These are phyloP conservation scores for Adiantum capillusveneris DNA, from an alignment of 75 land plant genomes.

Conservation along the genomic window DNA sequence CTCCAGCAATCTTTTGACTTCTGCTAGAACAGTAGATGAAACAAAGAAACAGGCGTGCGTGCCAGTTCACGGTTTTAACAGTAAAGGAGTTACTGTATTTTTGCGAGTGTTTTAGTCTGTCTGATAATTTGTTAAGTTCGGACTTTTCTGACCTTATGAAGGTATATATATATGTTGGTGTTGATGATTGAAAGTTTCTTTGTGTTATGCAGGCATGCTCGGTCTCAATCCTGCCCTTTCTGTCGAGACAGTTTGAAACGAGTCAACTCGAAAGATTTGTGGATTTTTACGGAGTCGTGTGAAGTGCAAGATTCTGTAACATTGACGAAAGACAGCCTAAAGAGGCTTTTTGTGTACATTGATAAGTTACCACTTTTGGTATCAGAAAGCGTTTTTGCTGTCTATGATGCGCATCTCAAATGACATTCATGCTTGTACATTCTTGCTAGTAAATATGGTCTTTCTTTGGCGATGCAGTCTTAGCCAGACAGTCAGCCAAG, in stretches of 20 bases:
- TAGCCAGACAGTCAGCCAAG: too few relatives aligned
- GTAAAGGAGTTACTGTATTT: too few relatives aligned
- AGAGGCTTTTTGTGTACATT: constrained; percentile 67
- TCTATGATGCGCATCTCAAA: constrained; percentile 68
- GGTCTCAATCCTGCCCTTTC: constrained; percentile 87
- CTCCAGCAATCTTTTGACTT: too few relatives aligned
- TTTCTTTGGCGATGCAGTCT: too few relatives aligned
- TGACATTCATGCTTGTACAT: constrained; percentile 9
- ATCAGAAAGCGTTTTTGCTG: constrained; percentile 57
- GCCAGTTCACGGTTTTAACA: too few relatives aligned
- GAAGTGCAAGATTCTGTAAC: constrained; percentile 63
- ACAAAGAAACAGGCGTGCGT: too few relatives aligned
- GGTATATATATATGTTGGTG: not conserved
- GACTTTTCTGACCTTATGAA: not conserved
- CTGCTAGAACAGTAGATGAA: too few relatives aligned
- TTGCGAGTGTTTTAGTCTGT: not conserved
- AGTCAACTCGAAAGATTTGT: constrained; percentile 81
- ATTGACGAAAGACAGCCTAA: constrained; percentile 64
- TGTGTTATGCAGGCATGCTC: constrained; percentile 51
- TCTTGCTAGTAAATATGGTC: too few relatives aligned
- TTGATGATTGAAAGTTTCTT: too few relatives aligned
- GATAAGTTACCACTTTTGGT: constrained; percentile 76
- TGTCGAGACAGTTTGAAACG: constrained; percentile 86
- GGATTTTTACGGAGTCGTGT: constrained; percentile 66
- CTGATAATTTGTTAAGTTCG: not conserved